Percentiles rank a stretch among this genome's conserved stretches.
Evolutionary conservation across 2,329 filamentous ascomycete species (phyloP).

Genomic region (Cercospora janseana): DNA sequence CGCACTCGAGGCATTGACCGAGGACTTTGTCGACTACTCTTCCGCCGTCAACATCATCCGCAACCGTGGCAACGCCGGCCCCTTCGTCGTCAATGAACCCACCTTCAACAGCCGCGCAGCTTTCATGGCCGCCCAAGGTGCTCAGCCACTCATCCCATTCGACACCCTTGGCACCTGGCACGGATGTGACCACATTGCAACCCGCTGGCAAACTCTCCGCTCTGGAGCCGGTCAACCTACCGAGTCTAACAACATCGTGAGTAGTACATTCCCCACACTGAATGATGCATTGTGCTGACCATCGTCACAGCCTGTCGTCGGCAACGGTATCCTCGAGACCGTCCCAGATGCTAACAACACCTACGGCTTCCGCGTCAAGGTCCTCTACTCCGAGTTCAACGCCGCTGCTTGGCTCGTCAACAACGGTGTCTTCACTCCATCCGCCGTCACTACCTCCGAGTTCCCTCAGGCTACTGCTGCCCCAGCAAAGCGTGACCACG

Average conservation of each 20-base stretch:
- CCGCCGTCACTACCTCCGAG: slow-evolving; percentile 23
- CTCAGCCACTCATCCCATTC: slow-evolving; percentile 35
- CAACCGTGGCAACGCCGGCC: slow-evolving; percentile 30
- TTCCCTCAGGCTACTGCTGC: slow-evolving; percentile 18
- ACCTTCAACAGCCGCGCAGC: slow-evolving; percentile 30
- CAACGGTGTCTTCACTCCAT: slow-evolving; percentile 31
- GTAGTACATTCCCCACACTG: neutral
- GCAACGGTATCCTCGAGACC: slow-evolving; percentile 29
- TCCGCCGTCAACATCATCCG: slow-evolving; percentile 36
- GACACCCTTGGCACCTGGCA: slow-evolving; percentile 33
- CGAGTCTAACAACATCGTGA: slow-evolving; percentile 32
- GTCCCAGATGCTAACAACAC: slow-evolving; percentile 28
- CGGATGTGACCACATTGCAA: slow-evolving; percentile 31
- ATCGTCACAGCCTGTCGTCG: slow-evolving; percentile 28
- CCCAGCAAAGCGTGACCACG: slow-evolving; percentile 15
- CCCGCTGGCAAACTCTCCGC: slow-evolving; percentile 31
- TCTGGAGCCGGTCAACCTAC: slow-evolving; percentile 30
- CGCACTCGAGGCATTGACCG: slow-evolving; percentile 31
- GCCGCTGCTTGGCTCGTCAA: slow-evolving; percentile 35
- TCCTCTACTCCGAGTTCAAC: slow-evolving; percentile 35
- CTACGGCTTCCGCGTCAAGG: slow-evolving; percentile 33
- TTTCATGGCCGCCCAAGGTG: slow-evolving; percentile 34
- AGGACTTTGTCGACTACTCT: slow-evolving; percentile 35
- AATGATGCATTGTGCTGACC: slow-evolving; percentile 1
- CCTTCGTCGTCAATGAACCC: slow-evolving; percentile 29